phyloP scores from a whole-genome alignment of 2,329 filamentous ascomycete species.

The Hypoxylon sp. region DNA sequence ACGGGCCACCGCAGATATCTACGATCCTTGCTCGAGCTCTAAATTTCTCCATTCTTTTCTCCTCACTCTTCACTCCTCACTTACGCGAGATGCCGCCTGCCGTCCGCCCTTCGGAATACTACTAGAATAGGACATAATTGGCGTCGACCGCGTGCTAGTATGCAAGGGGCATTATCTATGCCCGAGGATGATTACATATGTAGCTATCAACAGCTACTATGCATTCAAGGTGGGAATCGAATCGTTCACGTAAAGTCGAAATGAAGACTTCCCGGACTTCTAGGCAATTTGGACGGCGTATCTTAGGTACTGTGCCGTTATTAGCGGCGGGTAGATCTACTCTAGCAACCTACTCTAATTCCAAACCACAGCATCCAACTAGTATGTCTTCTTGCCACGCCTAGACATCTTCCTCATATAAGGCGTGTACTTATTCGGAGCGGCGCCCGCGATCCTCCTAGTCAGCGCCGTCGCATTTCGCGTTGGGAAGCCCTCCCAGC shows the following conservation, averaged over 20 bases:
- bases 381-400: conserved; percentile 27
- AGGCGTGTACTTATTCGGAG: conserved; percentile 18
- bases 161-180: conserved; percentile 30
- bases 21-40: conserved; percentile 21
- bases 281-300: background rate
- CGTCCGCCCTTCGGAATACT: conserved; percentile 18
- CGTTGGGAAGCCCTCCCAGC: conserved; percentile 58
- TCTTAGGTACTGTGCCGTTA: background rate
- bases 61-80: conserved; percentile 23
- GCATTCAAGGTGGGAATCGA: background rate
- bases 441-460: conserved; percentile 1
- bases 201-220: background rate
- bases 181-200: too few relatives aligned
- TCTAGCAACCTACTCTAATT: background rate
- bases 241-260: conserved; percentile 2
- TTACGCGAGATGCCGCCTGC: conserved; percentile 31
- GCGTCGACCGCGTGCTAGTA: conserved; percentile 23
- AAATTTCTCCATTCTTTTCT: too few relatives aligned
- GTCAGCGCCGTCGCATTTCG: conserved; percentile 42
- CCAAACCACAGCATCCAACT: background rate
- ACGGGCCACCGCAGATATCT: too few relatives aligned
- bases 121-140: conserved; percentile 34
- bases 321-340: conserved; percentile 5
- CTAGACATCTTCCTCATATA: conserved; percentile 23
- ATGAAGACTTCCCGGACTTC: background rate